Percentiles rank a stretch among this genome's conserved stretches.
Evolutionary conservation across 202 grass and related monocot genomes (phyloP).

Genomic region (Bolboschoenoplectus hybrid): DNA sequence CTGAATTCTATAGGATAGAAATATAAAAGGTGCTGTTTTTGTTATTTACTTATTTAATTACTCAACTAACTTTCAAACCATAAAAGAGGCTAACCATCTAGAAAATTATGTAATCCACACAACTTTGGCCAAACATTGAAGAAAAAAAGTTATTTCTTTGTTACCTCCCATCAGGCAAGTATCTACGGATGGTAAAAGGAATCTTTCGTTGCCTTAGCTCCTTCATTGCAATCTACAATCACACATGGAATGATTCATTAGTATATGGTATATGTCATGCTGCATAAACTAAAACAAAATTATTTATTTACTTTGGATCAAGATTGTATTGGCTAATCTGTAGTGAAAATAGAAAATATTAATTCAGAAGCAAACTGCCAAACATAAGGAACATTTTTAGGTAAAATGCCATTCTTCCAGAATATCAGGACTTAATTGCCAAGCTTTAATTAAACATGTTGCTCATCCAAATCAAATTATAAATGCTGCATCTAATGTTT

Average conservation of each 20-base stretch:
- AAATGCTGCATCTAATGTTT: background rate
- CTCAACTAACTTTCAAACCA: background rate
- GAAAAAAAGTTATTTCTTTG: background rate
- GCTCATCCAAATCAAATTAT: background rate
- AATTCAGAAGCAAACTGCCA: background rate
- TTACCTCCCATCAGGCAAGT: slow-evolving; percentile 86
- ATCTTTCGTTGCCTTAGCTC: slow-evolving; percentile 81
- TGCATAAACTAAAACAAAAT: slow-evolving; percentile 2
- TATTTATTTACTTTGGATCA: background rate
- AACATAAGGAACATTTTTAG: background rate
- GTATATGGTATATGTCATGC: background rate
- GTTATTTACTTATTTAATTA: background rate
- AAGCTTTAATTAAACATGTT: background rate
- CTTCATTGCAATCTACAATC: slow-evolving; percentile 86
- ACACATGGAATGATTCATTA: slow-evolving; percentile 14
- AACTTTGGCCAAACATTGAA: background rate
- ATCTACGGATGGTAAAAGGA: slow-evolving; percentile 81
- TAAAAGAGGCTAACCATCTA: background rate
- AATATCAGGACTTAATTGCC: background rate
- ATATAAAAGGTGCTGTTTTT: background rate
- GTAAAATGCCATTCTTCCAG: background rate
- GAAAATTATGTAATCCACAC: background rate
- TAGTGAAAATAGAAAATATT: background rate
- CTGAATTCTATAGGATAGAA: background rate
- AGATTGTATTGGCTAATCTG: background rate